These are phyloP conservation scores for Suillus plorans DNA, from an alignment of 768 basidiomycete genomes.

Conservation along the genomic window DNA sequence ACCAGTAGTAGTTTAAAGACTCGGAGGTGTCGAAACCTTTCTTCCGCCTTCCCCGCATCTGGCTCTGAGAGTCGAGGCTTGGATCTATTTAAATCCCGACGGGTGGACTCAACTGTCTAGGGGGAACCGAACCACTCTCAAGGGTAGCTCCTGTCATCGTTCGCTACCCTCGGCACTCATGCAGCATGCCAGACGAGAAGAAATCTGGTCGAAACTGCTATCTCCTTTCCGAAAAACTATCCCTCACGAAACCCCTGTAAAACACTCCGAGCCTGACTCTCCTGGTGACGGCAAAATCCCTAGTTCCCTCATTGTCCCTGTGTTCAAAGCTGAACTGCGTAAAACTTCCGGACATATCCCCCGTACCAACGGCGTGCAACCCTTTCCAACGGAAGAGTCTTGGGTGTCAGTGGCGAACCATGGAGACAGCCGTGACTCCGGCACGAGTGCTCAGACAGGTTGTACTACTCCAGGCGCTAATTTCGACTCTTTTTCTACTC, in stretches of 20 bases:
- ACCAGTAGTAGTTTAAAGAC: no score
- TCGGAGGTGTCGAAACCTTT: not conserved
- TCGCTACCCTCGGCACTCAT: conserved; percentile 12
- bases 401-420: not conserved
- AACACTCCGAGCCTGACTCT: conserved; percentile 6
- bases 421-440: not conserved
- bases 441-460: not conserved
- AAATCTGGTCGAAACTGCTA: conserved; percentile 22
- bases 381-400: conserved; percentile 4
- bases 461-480: not conserved
- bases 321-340: conserved; percentile 15
- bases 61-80: not conserved
- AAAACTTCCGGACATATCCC: conserved; percentile 1
- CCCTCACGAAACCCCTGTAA: not conserved
- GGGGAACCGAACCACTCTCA: not conserved
- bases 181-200: conserved; percentile 27
- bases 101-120: not conserved
- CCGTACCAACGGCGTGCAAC: not conserved
- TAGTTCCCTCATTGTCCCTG: conserved; percentile 23
- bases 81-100: not conserved
- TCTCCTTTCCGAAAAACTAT: conserved; percentile 21
- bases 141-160: not conserved
- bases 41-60: no score
- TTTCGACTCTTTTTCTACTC: not conserved
- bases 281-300: conserved; percentile 10